Percentiles rank a stretch among this genome's conserved stretches.
phyloP scores from a whole-genome alignment of 306 rosid species.

The Vicia villosa region DNA sequence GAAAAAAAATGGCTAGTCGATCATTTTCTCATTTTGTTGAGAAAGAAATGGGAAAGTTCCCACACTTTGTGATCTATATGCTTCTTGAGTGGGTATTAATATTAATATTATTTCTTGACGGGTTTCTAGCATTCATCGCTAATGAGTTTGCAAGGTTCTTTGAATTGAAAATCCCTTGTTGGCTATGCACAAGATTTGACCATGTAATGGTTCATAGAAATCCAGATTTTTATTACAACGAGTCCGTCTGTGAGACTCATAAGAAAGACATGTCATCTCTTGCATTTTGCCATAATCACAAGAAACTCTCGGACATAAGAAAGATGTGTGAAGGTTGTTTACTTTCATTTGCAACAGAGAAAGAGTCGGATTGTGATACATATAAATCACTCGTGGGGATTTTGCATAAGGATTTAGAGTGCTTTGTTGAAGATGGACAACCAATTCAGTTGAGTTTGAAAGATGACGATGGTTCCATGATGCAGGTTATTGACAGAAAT shows the following conservation, averaged over 20 bases:
- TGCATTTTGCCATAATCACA: conserved; percentile 81
- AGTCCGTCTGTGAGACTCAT: conserved; percentile 74
- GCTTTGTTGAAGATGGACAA: conserved; percentile 64
- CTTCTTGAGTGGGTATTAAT: conserved; percentile 84
- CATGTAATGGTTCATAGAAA: conserved; percentile 56
- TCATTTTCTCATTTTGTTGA: conserved; percentile 59
- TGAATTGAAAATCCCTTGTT: conserved; percentile 66
- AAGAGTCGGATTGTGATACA: conserved; percentile 65
- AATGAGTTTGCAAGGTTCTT: conserved; percentile 79
- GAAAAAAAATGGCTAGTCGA: conserved; percentile 46
- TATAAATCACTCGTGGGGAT: conserved; percentile 84
- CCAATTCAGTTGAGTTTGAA: conserved; percentile 56
- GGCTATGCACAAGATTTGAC: conserved; percentile 79
- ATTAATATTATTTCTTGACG: conserved; percentile 65
- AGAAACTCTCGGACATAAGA: conserved; percentile 67
- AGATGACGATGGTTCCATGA: conserved; percentile 48
- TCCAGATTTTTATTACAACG: conserved; percentile 68
- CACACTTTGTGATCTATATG: conserved; percentile 67
- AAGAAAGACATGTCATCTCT: conserved; percentile 73
- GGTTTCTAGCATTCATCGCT: conserved; percentile 67
- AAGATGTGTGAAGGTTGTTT: conserved; percentile 87
- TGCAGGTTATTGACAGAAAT: conserved; percentile 38
- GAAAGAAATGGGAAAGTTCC: conserved; percentile 60
- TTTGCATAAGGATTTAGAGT: conserved; percentile 80
- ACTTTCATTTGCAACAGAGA: conserved; percentile 78